Evolutionary conservation across 2,329 filamentous ascomycete genomes (phyloP).

Genomic region (Aspergillus sp.): DNA sequence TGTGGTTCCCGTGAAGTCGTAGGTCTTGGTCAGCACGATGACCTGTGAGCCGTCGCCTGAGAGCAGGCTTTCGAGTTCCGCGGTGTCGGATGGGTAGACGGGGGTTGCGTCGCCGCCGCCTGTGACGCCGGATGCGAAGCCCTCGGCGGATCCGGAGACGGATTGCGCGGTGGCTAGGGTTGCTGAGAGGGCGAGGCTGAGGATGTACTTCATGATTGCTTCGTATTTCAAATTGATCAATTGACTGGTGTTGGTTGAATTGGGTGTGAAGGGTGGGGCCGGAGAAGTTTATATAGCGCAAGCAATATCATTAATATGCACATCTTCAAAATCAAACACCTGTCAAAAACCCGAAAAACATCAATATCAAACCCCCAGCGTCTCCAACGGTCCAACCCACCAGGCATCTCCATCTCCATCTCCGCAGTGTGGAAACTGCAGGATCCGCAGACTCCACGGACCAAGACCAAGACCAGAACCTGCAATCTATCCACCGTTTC

Average conservation of each 20-base stretch:
- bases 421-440: no score
- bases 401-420: no score
- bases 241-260: no score
- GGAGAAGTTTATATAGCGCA: background rate
- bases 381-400: background rate
- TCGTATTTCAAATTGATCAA: background rate
- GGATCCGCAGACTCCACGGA: no score
- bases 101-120: conserved; percentile 57
- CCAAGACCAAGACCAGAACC: no score
- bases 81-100: conserved; percentile 52
- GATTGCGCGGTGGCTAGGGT: background rate
- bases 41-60: conserved; percentile 53
- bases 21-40: conserved; percentile 58
- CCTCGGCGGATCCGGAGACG: conserved; percentile 35
- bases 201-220: background rate
- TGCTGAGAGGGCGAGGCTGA: background rate
- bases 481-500: no score
- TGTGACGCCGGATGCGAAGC: conserved; percentile 54
- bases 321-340: background rate
- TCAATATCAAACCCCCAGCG: background rate
- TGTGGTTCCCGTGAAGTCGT: conserved; percentile 21
- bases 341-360: background rate
- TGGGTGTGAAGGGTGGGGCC: no score
- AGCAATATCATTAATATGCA: no score
- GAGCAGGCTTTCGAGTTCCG: conserved; percentile 58